Conservation (phyloP, 2,329 filamentous ascomycete genomes). For the Fusarium sp. region DNA sequence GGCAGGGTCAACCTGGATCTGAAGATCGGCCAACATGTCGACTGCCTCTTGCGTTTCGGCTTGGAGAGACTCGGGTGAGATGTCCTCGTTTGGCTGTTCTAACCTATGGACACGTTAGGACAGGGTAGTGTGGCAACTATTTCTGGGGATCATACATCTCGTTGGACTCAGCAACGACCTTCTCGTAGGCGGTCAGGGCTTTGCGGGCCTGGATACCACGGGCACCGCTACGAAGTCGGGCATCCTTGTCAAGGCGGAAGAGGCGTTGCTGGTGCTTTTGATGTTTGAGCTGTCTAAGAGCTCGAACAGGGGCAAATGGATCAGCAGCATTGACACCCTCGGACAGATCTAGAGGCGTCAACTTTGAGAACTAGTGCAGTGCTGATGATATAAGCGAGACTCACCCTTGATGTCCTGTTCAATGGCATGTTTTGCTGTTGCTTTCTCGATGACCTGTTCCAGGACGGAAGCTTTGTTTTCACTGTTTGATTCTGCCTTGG, state of each 20-base stretch:
- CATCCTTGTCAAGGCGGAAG: constrained; percentile 81
- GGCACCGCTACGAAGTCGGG: constrained; percentile 80
- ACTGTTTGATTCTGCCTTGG: constrained; percentile 15
- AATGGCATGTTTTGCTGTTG: constrained; percentile 69
- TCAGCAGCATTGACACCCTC: constrained; percentile 72
- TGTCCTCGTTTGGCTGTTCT: constrained; percentile 69
- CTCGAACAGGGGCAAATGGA: constrained; percentile 70
- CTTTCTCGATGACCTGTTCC: constrained; percentile 77
- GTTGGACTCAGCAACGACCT: constrained; percentile 72
- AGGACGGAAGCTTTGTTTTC: constrained; percentile 65
- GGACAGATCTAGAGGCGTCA: constrained; percentile 65
- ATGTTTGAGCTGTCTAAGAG: constrained; percentile 74
- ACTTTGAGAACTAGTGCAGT: not conserved
- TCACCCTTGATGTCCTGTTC: constrained; percentile 74
- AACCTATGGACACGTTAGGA: constrained; percentile 50
- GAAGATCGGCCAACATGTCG: constrained; percentile 79
- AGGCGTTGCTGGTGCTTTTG: constrained; percentile 74
- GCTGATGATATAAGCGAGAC: constrained; percentile 11
- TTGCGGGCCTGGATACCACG: constrained; percentile 84
- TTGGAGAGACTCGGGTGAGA: constrained; percentile 71
- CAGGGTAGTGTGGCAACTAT: too few relatives aligned
- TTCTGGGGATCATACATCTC: constrained; percentile 57
- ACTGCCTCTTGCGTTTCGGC: constrained; percentile 78
- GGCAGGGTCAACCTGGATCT: constrained; percentile 77
- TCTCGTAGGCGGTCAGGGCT: constrained; percentile 78